Base-by-base conservation (phyloP, 192 early-diverging fungal genomes). In the Entrophospora sp. region DNA sequence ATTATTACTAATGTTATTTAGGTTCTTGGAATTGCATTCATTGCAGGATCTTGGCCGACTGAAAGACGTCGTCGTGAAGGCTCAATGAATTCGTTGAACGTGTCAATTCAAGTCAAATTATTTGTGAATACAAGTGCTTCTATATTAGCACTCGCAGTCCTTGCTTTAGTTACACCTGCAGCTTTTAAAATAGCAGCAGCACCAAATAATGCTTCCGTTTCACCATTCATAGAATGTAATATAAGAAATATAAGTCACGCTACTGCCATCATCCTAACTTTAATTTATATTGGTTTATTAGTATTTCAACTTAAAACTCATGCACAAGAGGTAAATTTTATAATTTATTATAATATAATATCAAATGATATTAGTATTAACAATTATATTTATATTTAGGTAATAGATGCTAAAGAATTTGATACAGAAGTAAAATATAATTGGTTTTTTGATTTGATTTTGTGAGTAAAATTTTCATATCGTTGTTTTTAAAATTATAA, bases 271-370 rank as follows among this genome's bases (percentile, higher is more conserved):
- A 79, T 89, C 7, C 57, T 87, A 49, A 83, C 46, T 85, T n/a
- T n/a, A n/a, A n/a, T n/a, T n/a, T n/a, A n/a, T n/a, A n/a, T n/a
- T n/a, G n/a, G n/a, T n/a, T n/a, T 79, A 43, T 61, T 94, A 57
- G 37, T 89, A 4, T 95, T 95, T 81, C 91, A 89, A 49, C 78
- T 95, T 7, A 82, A 83, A 48, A 92, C 92, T 2, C 91, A 95
- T 71, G 72, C 69, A 25, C 68, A 79, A 44, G 48, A 77, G 35
- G 59, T 61, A 27, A 55, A 5, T 4, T 14, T 37, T n/a, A n/a
- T n/a, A n/a, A n/a, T n/a, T n/a, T n/a, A n/a, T n/a, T n/a, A n/a
- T n/a, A n/a, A n/a, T n/a, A n/a, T n/a, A n/a, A n/a, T n/a, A n/a
- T n/a, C n/a, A n/a, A n/a, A n/a, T n/a, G n/a, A n/a, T n/a, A n/a